Evolutionary conservation across 2,329 filamentous ascomycete genomes (phyloP).

Genomic region (Lasiodiplodia gonubiensis): DNA sequence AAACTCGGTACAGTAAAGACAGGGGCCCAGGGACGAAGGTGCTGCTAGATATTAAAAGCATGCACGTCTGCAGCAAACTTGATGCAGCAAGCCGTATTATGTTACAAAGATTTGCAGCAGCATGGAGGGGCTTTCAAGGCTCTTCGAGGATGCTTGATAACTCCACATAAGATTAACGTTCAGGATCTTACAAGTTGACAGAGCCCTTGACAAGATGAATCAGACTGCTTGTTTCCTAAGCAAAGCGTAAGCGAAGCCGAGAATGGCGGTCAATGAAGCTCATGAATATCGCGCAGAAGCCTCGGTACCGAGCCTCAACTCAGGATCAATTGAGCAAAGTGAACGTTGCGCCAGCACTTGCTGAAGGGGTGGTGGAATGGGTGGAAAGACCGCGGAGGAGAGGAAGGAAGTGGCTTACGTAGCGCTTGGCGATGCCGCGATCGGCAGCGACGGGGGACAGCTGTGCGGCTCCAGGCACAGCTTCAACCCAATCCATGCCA

Average conservation of each 20-base stretch:
- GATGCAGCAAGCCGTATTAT: not conserved
- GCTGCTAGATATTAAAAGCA: not conserved
- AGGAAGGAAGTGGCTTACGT: slow-evolving; percentile 13
- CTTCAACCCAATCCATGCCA: slow-evolving; percentile 2
- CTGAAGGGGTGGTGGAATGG: not conserved
- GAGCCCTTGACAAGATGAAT: no score
- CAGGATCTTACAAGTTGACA: no score
- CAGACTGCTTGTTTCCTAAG: not conserved
- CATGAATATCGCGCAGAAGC: not conserved
- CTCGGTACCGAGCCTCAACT: no score
- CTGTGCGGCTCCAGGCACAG: not conserved
- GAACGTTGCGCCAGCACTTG: not conserved
- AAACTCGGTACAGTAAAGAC: not conserved
- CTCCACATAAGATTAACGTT: no score
- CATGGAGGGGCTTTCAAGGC: no score
- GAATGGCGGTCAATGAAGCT: not conserved
- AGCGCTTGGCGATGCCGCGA: slow-evolving; percentile 23
- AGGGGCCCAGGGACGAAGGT: no score
- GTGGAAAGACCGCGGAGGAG: not conserved
- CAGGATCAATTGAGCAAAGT: no score
- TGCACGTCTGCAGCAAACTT: not conserved
- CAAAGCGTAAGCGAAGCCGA: not conserved
- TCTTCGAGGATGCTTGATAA: no score
- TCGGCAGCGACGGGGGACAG: slow-evolving; percentile 20
- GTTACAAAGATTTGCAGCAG: no score